Percentiles rank a stretch among this genome's conserved stretches.
Conservation (phyloP, 805 yeast genomes). For the Tetrapisispora iriomotensis region DNA sequence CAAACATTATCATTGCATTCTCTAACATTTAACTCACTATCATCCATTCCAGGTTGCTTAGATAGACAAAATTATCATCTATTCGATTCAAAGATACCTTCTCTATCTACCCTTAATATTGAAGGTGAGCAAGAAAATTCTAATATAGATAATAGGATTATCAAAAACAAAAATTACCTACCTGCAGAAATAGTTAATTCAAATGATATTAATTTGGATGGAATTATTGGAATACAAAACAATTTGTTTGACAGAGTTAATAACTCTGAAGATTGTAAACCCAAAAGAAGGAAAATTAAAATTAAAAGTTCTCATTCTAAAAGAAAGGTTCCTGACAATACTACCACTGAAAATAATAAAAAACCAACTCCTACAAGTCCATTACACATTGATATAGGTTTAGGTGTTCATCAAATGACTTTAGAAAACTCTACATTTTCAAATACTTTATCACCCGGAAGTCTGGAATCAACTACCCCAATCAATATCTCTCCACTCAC, state of each 20-base stretch:
- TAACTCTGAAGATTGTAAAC: constrained; percentile 19
- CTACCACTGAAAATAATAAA: not conserved
- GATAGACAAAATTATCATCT: constrained; percentile 28
- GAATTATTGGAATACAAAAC: constrained; percentile 27
- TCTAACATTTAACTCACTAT: constrained; percentile 37
- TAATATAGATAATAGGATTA: not conserved
- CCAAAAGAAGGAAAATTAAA: constrained; percentile 26
- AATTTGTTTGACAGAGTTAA: constrained; percentile 22
- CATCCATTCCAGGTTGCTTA: constrained; percentile 26
- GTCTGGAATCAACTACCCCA: too few species aligned
- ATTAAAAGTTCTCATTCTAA: not conserved
- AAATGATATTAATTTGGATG: constrained; percentile 16
- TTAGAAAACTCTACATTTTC: too few species aligned
- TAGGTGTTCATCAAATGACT: too few species aligned
- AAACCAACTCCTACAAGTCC: not conserved
- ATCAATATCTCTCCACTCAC: too few species aligned
- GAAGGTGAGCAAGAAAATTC: constrained; percentile 6
- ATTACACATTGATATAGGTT: too few species aligned
- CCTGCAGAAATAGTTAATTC: constrained; percentile 19
- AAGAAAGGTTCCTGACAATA: too few species aligned
- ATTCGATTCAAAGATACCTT: constrained; percentile 26
- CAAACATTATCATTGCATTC: constrained; percentile 69
- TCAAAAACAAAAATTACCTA: constrained; percentile 10
- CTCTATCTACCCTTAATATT: constrained; percentile 17
- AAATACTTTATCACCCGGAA: too few species aligned